phyloP scores from a whole-genome alignment of 352 stramenopile genomes.

The Phytophthora crassamura region DNA sequence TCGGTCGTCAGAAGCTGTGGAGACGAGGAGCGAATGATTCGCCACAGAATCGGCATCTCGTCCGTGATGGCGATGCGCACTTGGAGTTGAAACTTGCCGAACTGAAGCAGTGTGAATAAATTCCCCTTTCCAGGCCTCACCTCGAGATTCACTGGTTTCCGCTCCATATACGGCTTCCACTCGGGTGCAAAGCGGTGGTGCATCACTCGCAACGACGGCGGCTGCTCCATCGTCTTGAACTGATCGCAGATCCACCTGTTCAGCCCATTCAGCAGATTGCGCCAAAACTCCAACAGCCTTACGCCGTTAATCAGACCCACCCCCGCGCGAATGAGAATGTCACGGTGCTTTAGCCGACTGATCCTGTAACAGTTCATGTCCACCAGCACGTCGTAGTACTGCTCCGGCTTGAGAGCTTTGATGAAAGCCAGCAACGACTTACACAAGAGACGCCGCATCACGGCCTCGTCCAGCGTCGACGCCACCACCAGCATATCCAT shows the following conservation, averaged over 20 bases:
- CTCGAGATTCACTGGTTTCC: constrained; percentile 24
- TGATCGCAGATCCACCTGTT: constrained; percentile 29
- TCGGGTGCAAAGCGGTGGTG: constrained; percentile 53
- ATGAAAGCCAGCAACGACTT: constrained; percentile 38
- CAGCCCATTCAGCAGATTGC: constrained; percentile 44
- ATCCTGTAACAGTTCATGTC: constrained; percentile 26
- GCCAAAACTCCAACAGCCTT: constrained; percentile 54
- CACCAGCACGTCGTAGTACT: constrained; percentile 27
- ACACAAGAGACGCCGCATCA: constrained; percentile 32
- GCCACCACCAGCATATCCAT: constrained; percentile 48
- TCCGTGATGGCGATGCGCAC: constrained; percentile 45
- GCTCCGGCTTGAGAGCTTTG: constrained; percentile 20
- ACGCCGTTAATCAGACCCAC: constrained; percentile 54
- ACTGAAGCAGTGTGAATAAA: constrained; percentile 39
- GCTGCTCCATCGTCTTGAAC: constrained; percentile 24
- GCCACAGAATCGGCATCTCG: constrained; percentile 53
- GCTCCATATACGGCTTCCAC: constrained; percentile 44
- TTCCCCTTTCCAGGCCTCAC: constrained; percentile 19
- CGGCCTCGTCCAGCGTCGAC: constrained; percentile 27
- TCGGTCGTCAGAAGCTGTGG: constrained; percentile 20
- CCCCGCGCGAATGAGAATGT: constrained; percentile 43
- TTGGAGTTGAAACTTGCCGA: constrained; percentile 53
- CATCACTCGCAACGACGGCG: constrained; percentile 52
- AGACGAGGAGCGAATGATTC: constrained; percentile 44
- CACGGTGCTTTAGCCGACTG: constrained; percentile 28